These are phyloP conservation scores for Phytopythium aichiense DNA, from an alignment of 352 stramenopile species.

Conservation along the genomic window DNA sequence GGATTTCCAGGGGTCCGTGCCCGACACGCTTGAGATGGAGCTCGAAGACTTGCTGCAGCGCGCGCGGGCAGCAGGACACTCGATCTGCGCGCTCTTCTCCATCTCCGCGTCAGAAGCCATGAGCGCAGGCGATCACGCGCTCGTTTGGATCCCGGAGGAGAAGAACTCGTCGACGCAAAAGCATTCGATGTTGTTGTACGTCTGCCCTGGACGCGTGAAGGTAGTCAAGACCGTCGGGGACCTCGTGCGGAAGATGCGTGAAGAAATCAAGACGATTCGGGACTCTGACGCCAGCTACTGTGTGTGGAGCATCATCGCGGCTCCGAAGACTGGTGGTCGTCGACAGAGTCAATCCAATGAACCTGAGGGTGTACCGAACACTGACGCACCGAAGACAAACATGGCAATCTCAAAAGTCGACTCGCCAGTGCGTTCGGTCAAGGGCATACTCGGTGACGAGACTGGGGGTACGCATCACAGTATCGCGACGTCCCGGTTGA, in stretches of 20 bases:
- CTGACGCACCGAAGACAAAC: not conserved
- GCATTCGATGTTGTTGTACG: conserved; percentile 48
- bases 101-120: conserved; percentile 1
- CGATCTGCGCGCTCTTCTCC: conserved; percentile 40
- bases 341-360: not conserved
- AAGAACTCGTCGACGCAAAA: conserved; percentile 8
- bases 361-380: not conserved
- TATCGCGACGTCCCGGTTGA: not conserved
- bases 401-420: not conserved
- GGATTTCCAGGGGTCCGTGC: conserved; percentile 44
- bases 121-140: conserved; percentile 9
- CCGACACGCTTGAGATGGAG: conserved; percentile 57
- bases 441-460: not conserved
- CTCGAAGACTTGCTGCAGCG: conserved; percentile 48
- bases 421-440: not conserved
- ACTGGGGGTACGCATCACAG: not conserved
- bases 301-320: not conserved
- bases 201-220: conserved; percentile 61
- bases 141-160: conserved; percentile 39
- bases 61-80: conserved; percentile 7
- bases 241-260: conserved; percentile 45
- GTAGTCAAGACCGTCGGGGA: conserved; percentile 49
- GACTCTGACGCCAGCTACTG: not conserved
- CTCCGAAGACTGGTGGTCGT: not conserved
- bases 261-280: conserved; percentile 32